Evolutionary conservation across 768 basidiomycete species (phyloP), one percentile per base, ranked within the genome.

Genomic region (Tricholoma bakamatsutake): DNA sequence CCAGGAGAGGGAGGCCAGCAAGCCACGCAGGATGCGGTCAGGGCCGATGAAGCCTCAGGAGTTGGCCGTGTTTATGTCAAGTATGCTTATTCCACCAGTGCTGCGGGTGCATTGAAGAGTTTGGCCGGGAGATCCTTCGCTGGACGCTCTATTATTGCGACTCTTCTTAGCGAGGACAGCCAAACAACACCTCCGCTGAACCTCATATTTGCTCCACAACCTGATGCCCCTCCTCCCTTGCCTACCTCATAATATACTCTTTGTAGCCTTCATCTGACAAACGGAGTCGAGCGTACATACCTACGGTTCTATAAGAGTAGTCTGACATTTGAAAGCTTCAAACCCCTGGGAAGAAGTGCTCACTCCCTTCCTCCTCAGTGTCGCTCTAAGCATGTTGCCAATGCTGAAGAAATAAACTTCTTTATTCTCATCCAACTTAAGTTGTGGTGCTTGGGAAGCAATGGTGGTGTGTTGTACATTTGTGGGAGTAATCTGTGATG

Each of bases 21-120:
- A 62, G 74, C 81, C 28, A 78, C 83, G 12, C 75, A 82, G 51
- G 87, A 90, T 62, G 86, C 84, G 30, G 79, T 80, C 57, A 82
- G 86, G 34, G 77, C 79, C 42, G 94, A 96, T 68, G 94, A 97
- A 68, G 90, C 88, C 30, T 80, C 89, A 1, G 97, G 96, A 52
- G 93, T 99, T 18, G 96, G 97, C 42, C 81, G 94, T 50, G 97
- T 99, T 12, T 98, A 96, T 68, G 94, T 99, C 59, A 88, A 92
- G 74, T 99, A 89, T 67, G 65, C 63, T 46, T 76, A 85, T 18
- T 68, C 85, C 24, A 75, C 76, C 12, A 76, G 81, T 45, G 91
- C 93, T 15, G 76, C 77, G 33, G 74, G 69, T 56, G 97, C 90
- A 21, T 79, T 98, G 68, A 88, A 89, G 68, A 82, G 85, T 39